These are phyloP conservation scores for Ogataea nakhonphanomensis DNA, from an alignment of 805 yeast species.

Conservation along the genomic window DNA sequence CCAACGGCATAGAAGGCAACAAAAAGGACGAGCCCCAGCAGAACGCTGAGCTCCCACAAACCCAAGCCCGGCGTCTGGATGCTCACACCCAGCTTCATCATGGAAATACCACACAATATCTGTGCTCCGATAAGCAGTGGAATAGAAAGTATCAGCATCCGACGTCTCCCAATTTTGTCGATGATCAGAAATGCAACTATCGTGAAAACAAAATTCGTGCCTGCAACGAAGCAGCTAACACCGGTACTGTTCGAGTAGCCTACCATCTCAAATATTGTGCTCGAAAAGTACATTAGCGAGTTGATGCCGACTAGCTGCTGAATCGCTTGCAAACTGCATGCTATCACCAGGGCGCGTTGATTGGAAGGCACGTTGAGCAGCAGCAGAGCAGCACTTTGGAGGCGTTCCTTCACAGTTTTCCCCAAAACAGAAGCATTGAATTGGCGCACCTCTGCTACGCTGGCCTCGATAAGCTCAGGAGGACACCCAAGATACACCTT, in stretches of 20 bases:
- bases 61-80: constrained; percentile 27
- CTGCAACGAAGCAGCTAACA: constrained; percentile 53
- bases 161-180: constrained; percentile 50
- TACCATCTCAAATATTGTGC: constrained; percentile 51
- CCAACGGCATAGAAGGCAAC: constrained; percentile 55
- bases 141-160: constrained; percentile 42
- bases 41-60: constrained; percentile 44
- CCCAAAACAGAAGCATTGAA: constrained; percentile 28
- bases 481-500: constrained; percentile 38
- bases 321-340: constrained; percentile 54
- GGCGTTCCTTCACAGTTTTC: constrained; percentile 18
- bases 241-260: constrained; percentile 52
- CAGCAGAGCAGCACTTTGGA: constrained; percentile 39
- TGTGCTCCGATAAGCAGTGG: constrained; percentile 45
- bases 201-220: constrained; percentile 53
- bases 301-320: constrained; percentile 59
- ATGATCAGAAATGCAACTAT: constrained; percentile 46
- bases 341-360: constrained; percentile 49
- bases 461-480: constrained; percentile 38
- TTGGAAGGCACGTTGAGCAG: constrained; percentile 43
- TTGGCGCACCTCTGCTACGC: constrained; percentile 39
- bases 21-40: constrained; percentile 45
- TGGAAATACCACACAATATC: constrained; percentile 50
- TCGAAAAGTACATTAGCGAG: constrained; percentile 54
- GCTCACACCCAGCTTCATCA: constrained; percentile 40